phyloP scores from a whole-genome alignment of 257 asterid genomes.

The Solanum medicagineum region DNA sequence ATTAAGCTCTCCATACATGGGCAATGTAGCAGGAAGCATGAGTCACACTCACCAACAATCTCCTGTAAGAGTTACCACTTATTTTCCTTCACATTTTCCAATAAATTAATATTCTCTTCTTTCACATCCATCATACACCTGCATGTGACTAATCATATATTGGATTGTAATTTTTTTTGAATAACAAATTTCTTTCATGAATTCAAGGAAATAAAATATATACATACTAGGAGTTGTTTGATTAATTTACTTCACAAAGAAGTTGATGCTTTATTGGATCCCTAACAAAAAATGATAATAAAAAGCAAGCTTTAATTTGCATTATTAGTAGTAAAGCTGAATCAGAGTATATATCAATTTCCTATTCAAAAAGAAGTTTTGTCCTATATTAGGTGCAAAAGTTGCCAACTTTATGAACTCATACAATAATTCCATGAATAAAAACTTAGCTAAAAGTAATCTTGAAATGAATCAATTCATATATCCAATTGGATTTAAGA shows the following conservation, averaged over 20 bases:
- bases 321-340: not conserved
- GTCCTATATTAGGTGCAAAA: not conserved
- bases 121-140: conserved; percentile 11
- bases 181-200: conserved; percentile 6
- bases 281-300: conserved; percentile 10
- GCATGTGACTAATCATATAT: conserved; percentile 9
- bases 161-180: conserved; percentile 16
- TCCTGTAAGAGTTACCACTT: conserved; percentile 39
- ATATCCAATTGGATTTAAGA: not conserved
- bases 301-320: not conserved
- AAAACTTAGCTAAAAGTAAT: not conserved
- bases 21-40: conserved; percentile 25
- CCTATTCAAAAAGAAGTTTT: not conserved
- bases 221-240: not conserved
- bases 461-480: not conserved
- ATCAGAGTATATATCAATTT: not conserved
- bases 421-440: not conserved
- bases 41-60: conserved; percentile 36
- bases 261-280: conserved; percentile 50
- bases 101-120: conserved; percentile 20
- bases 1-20: conserved; percentile 30
- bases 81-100: conserved; percentile 35
- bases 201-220: not conserved
- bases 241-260: conserved; percentile 7
- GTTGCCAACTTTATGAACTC: not conserved